phyloP scores from a whole-genome alignment of 2,329 filamentous ascomycete species.

The Trichoderma lentiforme region DNA sequence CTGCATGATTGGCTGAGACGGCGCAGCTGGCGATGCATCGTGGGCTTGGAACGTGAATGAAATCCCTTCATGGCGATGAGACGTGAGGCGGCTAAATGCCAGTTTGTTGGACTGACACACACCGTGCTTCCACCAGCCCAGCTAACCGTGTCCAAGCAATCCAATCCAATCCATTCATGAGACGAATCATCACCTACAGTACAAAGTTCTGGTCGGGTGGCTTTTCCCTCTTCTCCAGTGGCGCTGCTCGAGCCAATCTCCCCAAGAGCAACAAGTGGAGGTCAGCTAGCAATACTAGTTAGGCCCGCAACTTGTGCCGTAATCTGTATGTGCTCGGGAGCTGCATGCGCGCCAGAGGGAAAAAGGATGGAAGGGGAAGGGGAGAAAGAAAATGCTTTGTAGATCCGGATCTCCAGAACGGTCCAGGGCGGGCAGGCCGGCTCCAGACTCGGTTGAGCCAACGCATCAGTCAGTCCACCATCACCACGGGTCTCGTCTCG shows the following conservation, averaged over 20 bases:
- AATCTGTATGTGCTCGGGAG: neutral
- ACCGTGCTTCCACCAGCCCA: neutral
- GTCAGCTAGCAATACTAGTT: neutral
- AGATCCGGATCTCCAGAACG: slow-evolving; percentile 14
- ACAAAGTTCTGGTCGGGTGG: neutral
- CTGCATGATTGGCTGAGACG: neutral
- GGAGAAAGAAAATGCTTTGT: neutral
- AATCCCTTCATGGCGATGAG: neutral
- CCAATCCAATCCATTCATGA: neutral
- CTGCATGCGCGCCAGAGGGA: neutral
- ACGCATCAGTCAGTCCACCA: slow-evolving; percentile 23
- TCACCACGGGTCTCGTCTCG: slow-evolving; percentile 17
- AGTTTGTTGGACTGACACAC: neutral
- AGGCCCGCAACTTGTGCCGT: neutral
- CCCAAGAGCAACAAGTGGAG: neutral
- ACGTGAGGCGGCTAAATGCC: neutral
- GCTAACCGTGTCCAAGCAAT: neutral
- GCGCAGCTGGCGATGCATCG: neutral
- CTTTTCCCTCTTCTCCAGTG: neutral
- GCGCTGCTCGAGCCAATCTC: neutral
- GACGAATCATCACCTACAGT: neutral
- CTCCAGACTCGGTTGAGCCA: slow-evolving; percentile 17
- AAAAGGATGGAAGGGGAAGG: neutral
- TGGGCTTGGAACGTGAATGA: neutral
- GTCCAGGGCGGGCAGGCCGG: slow-evolving; percentile 18